These are phyloP conservation scores for Clarireedia monteithiana DNA, from an alignment of 2,329 filamentous ascomycete species.

Conservation along the genomic window DNA sequence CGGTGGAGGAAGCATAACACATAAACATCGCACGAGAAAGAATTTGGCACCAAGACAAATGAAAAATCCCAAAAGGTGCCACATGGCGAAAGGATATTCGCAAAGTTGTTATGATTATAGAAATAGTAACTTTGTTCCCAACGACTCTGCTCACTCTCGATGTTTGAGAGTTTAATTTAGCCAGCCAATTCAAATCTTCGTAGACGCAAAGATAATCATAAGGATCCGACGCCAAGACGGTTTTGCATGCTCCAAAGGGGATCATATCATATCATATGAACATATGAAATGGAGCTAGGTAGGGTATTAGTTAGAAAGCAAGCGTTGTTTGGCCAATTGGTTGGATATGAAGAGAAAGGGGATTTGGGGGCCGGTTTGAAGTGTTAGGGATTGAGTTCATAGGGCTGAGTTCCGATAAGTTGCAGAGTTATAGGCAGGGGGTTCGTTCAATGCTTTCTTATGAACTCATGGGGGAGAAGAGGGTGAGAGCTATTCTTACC, in stretches of 20 bases:
- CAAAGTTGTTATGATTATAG: conserved; percentile 1
- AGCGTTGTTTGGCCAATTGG: background rate
- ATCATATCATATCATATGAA: too few relatives aligned
- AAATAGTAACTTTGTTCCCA: background rate
- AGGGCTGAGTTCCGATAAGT: conserved; percentile 8
- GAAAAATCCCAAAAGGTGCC: background rate
- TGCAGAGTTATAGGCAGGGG: background rate
- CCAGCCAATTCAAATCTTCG: background rate
- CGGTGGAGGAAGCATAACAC: too few relatives aligned
- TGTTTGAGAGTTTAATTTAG: background rate
- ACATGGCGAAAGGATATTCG: background rate
- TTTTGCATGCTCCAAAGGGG: too few relatives aligned
- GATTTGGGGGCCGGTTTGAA: too few relatives aligned
- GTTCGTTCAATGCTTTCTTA: background rate
- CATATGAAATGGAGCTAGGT: background rate
- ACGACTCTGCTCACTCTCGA: background rate
- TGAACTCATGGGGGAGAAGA: background rate
- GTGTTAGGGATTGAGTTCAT: conserved; percentile 1
- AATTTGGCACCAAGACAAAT: background rate
- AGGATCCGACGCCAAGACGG: background rate
- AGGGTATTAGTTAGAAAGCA: background rate
- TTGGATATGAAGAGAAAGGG: background rate
- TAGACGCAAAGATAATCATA: background rate
- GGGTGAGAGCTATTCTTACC: background rate
- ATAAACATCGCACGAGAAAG: too few relatives aligned